Conservation (phyloP, 805 yeast genomes). For the Candida cerambycidarum region DNA sequence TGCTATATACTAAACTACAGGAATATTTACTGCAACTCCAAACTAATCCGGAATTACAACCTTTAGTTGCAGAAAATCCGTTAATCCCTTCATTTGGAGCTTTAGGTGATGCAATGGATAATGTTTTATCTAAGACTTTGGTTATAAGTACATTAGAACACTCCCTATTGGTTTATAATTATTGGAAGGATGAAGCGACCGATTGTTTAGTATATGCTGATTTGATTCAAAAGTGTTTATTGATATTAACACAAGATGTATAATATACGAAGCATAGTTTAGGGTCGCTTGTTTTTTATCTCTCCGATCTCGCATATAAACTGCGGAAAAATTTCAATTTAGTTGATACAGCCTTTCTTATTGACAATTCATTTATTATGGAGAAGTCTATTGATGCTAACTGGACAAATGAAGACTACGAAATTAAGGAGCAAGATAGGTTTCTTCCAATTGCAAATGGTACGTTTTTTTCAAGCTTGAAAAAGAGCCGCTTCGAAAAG, state of each 20-base stretch:
- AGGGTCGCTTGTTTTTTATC: conserved; percentile 11
- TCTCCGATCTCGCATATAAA: conserved; percentile 22
- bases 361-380: conserved; percentile 1
- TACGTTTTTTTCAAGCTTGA: too few species aligned
- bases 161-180: conserved; percentile 27
- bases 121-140: conserved; percentile 18
- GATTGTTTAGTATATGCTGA: conserved; percentile 33
- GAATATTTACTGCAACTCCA: conserved; percentile 18
- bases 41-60: conserved; percentile 9
- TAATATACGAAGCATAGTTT: neutral
- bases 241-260: conserved; percentile 10
- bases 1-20: conserved; percentile 29
- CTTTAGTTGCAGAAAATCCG: conserved; percentile 8
- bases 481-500: too few species aligned
- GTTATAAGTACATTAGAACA: conserved; percentile 25
- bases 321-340: conserved; percentile 4
- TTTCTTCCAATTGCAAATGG: conserved; percentile 46
- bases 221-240: conserved; percentile 24
- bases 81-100: conserved; percentile 10
- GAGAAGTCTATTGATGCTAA: conserved; percentile 13
- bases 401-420: conserved; percentile 30
- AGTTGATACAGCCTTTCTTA: conserved; percentile 1
- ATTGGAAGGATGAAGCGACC: conserved; percentile 35
- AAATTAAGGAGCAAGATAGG: conserved; percentile 46
- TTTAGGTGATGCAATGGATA: conserved; percentile 9